Evolutionary conservation across 768 basidiomycete species (phyloP).

Genomic region (Piloderma croceum): DNA sequence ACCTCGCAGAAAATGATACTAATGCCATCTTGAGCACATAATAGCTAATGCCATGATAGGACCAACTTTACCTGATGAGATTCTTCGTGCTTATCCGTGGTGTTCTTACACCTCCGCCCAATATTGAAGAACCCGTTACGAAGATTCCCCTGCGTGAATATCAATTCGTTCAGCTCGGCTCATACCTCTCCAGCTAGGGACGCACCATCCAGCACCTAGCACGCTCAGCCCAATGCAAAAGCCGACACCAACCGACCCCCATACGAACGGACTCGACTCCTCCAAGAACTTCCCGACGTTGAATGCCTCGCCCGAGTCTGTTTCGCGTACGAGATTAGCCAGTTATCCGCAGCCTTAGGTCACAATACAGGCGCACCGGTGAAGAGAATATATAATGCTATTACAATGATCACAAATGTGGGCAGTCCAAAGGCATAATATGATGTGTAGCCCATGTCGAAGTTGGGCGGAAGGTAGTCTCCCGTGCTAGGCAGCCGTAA

Average conservation of each 20-base stretch:
- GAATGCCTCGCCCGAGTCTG: conserved; percentile 87
- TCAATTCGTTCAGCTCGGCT: not conserved
- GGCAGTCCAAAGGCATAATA: conserved; percentile 72
- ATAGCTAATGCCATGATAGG: not conserved
- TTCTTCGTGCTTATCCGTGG: conserved; percentile 97
- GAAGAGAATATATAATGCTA: conserved; percentile 85
- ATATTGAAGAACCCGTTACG: conserved; percentile 91
- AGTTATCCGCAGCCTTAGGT: conserved; percentile 1
- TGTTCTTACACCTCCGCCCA: conserved; percentile 91
- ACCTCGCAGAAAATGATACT: conserved; percentile 99
- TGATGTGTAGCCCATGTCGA: conserved; percentile 40
- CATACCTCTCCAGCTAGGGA: conserved; percentile 4
- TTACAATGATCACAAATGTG: conserved; percentile 51
- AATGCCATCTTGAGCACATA: conserved; percentile 5
- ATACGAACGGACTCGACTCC: conserved; percentile 89
- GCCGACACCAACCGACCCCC: conserved; percentile 87
- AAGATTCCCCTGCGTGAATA: conserved; percentile 83
- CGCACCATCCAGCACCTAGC: conserved; percentile 92
- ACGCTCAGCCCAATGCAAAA: conserved; percentile 92
- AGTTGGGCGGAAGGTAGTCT: not conserved
- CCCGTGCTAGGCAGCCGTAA: conserved; percentile 8
- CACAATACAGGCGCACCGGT: conserved; percentile 54
- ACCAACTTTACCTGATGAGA: conserved; percentile 79
- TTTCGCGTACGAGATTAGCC: conserved; percentile 3
- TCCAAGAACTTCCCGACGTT: conserved; percentile 92